Conservation (phyloP, 176 grass and related monocot species). For the Aegilops speltoides region DNA sequence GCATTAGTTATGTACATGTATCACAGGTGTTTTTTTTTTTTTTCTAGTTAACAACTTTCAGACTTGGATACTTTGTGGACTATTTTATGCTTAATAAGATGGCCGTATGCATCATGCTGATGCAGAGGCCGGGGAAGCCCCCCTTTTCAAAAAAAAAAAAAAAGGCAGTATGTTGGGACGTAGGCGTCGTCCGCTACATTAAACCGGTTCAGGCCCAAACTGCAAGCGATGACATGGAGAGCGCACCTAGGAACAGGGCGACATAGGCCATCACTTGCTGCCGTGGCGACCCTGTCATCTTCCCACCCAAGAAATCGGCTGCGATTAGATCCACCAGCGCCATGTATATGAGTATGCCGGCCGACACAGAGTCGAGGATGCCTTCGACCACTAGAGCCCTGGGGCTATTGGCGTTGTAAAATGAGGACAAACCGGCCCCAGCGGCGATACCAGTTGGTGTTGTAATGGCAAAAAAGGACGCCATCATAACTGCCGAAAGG, state of each 20-base stretch:
- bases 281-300: conserved; percentile 35
- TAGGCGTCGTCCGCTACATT: background rate
- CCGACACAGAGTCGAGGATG: conserved; percentile 76
- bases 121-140: no score
- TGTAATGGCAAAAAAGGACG: conserved; percentile 79
- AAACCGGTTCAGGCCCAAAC: conserved; percentile 64
- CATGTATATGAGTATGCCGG: conserved; percentile 96
- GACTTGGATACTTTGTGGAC: no score
- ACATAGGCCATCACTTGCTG: conserved; percentile 57
- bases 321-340: conserved; percentile 88
- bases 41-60: no score
- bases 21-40: no score
- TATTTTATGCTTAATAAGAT: no score
- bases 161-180: background rate
- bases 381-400: conserved; percentile 72
- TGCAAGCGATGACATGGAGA: conserved; percentile 77
- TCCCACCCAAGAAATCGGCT: conserved; percentile 63
- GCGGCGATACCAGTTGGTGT: conserved; percentile 71
- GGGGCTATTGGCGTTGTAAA: conserved; percentile 74
- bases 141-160: no score
- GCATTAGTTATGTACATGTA: conserved; percentile 12
- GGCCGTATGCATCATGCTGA: no score
- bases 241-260: conserved; percentile 57
- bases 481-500: conserved; percentile 53
- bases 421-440: conserved; percentile 50